These are phyloP conservation scores for Calamus simplicifolius DNA, from an alignment of 176 grass and related monocot genomes.

Conservation along the genomic window DNA sequence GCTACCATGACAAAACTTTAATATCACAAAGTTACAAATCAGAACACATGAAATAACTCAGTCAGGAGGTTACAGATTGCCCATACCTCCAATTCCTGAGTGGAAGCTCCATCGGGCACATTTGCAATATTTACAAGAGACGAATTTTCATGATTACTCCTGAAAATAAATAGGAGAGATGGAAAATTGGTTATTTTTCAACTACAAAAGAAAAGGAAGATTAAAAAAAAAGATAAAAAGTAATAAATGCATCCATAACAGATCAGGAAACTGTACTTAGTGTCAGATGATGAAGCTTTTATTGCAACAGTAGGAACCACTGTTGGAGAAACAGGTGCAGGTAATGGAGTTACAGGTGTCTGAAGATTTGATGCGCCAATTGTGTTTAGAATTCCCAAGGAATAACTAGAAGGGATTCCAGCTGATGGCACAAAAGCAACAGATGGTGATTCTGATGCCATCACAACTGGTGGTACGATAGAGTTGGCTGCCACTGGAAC, in stretches of 20 bases:
- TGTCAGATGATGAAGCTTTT: conserved; percentile 12
- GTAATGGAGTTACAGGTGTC: conserved; percentile 10
- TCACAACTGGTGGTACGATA: conserved; percentile 22
- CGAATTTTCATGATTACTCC: conserved; percentile 40
- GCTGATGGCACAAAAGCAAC: conserved; percentile 15
- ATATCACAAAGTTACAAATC: no score
- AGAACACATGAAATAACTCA: no score
- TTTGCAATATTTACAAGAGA: conserved; percentile 16
- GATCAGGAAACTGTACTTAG: not conserved
- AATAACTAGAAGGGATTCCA: conserved; percentile 30
- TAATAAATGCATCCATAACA: not conserved
- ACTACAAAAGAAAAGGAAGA: not conserved
- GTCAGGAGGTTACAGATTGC: not conserved
- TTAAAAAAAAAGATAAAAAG: conserved; percentile 8
- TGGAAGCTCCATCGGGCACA: conserved; percentile 43
- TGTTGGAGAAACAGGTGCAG: conserved; percentile 17
- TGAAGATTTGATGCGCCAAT: conserved; percentile 28
- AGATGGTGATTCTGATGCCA: conserved; percentile 11
- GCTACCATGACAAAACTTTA: no score
- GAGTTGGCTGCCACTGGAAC: conserved; percentile 30
- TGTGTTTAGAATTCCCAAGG: conserved; percentile 1
- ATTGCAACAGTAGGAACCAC: conserved; percentile 24
- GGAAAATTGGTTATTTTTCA: not conserved
- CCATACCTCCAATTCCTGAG: conserved; percentile 78
- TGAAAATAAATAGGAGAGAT: conserved; percentile 16